phyloP scores from a whole-genome alignment of 2,329 filamentous ascomycete species.

The Pezizomycotina sp. region DNA sequence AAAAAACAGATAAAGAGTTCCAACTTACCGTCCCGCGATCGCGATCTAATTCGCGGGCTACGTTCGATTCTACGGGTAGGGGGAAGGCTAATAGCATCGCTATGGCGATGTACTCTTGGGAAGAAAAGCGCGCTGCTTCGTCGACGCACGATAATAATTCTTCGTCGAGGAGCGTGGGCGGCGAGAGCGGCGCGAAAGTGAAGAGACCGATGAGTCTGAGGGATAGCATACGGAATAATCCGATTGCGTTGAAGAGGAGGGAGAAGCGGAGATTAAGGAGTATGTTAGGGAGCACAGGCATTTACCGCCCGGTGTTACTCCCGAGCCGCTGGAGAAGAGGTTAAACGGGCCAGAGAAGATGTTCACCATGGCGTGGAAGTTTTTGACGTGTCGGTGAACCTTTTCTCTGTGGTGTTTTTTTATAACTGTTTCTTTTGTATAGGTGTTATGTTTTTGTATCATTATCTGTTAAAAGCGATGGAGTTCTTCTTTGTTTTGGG shows the following conservation, averaged over 20 bases:
- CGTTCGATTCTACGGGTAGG: too few relatives aligned
- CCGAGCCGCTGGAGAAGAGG: conserved; percentile 10
- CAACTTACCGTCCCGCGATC: conserved; percentile 11
- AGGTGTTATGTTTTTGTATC: conserved; percentile 3
- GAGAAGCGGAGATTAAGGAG: conserved; percentile 13
- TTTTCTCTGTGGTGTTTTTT: conserved; percentile 1
- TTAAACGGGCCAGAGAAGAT: conserved; percentile 18
- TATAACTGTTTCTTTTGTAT: not conserved
- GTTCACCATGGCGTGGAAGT: conserved; percentile 18
- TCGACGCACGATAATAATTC: too few relatives aligned
- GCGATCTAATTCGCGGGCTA: conserved; percentile 11
- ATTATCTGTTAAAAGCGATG: conserved; percentile 1
- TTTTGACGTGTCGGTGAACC: conserved; percentile 10
- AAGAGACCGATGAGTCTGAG: too few relatives aligned
- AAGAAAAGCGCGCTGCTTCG: too few relatives aligned
- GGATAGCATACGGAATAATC: conserved; percentile 16
- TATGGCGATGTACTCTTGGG: too few relatives aligned
- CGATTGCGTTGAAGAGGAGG: conserved; percentile 12
- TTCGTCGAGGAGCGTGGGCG: too few relatives aligned
- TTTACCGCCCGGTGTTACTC: conserved; percentile 14
- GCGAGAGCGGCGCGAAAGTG: too few relatives aligned
- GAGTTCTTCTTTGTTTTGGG: not conserved
- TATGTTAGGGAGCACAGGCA: conserved; percentile 17
- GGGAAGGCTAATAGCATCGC: too few relatives aligned
- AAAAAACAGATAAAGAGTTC: conserved; percentile 14